These are phyloP conservation scores for Fusarium gaditjirri DNA, from an alignment of 2,329 filamentous ascomycete species.

Conservation along the genomic window DNA sequence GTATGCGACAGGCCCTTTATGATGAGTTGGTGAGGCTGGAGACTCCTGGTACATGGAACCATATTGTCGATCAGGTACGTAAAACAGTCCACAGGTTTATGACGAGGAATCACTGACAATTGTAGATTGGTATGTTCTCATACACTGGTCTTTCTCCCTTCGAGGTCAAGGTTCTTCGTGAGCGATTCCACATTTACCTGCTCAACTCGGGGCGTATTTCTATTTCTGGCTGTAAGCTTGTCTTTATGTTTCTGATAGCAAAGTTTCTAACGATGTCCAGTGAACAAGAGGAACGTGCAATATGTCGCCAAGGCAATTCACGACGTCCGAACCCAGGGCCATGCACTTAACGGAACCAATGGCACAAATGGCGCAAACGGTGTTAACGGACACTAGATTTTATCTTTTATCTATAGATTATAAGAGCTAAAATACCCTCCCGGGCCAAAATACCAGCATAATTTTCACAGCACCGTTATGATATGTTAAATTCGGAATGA, in stretches of 20 bases:
- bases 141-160: constrained; percentile 82
- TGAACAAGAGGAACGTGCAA: constrained; percentile 72
- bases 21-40: constrained; percentile 83
- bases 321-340: constrained; percentile 61
- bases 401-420: not conserved
- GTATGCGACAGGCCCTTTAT: constrained; percentile 84
- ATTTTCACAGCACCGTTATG: no score
- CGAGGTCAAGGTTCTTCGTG: constrained; percentile 75
- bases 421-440: not conserved
- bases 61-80: constrained; percentile 80
- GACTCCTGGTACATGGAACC: constrained; percentile 92
- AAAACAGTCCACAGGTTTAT: accelerated
- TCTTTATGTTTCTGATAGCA: constrained; percentile 56
- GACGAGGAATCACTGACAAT: not conserved
- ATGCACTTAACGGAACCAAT: constrained; percentile 5
- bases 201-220: constrained; percentile 37
- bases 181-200: constrained; percentile 82
- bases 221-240: constrained; percentile 32
- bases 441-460: not conserved
- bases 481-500: not conserved
- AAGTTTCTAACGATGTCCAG: constrained; percentile 65
- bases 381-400: constrained; percentile 6
- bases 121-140: constrained; percentile 96
- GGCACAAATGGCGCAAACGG: constrained; percentile 19
- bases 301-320: constrained; percentile 92